Evolutionary conservation across 2,329 filamentous ascomycete genomes (phyloP).

Genomic region (Aspergillus fijiensis): DNA sequence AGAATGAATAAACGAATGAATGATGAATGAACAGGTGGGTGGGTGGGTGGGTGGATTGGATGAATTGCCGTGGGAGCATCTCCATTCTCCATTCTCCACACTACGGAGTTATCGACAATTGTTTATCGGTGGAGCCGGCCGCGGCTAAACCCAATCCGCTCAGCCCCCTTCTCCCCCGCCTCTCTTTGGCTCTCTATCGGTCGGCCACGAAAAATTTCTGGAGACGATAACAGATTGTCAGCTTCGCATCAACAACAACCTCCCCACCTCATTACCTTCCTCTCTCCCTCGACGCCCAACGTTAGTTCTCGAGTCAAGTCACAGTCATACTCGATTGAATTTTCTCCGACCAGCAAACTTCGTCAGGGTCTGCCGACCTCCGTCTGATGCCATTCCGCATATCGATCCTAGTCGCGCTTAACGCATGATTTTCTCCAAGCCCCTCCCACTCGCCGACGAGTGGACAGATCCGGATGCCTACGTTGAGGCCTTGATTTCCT

Average conservation of each 20-base stretch:
- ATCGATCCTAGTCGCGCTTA: background rate
- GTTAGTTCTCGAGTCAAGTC: background rate
- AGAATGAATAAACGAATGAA: too few relatives aligned
- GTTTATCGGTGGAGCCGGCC: conserved; percentile 1
- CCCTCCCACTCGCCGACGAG: conserved; percentile 67
- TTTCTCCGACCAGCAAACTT: background rate
- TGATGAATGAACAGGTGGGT: background rate
- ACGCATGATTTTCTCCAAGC: conserved; percentile 49
- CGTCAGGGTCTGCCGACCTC: background rate
- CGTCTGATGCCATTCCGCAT: conserved; percentile 4
- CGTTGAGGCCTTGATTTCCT: conserved; percentile 72
- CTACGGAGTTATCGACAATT: background rate
- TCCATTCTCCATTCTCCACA: background rate
- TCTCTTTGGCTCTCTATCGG: background rate
- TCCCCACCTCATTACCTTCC: background rate
- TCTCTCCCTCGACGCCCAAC: background rate
- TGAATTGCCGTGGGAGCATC: background rate
- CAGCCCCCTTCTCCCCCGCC: background rate
- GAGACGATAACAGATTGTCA: background rate
- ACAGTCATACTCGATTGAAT: background rate
- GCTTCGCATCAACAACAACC: background rate
- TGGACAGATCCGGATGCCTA: conserved; percentile 75
- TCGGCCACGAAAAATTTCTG: conserved; percentile 6
- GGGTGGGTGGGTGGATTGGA: background rate
- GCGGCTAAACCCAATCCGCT: conserved; percentile 3